phyloP scores from a whole-genome alignment of 1,284 basidiomycete species.

The Rhodotorula glutinis region DNA sequence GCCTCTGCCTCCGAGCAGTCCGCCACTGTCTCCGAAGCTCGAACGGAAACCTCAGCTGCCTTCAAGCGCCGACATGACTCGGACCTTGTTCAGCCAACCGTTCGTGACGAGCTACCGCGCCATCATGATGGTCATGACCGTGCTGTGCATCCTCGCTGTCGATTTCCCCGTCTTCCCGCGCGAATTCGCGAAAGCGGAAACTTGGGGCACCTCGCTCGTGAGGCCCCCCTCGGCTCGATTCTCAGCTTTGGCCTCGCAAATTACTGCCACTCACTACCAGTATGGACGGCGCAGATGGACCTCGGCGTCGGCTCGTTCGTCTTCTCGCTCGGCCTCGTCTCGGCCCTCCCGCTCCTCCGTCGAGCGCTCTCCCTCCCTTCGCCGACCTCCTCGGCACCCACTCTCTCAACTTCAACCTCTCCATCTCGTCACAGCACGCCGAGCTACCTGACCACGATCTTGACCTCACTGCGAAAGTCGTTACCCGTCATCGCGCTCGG shows the following conservation, averaged over 20 bases:
- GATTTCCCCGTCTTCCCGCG: constrained; percentile 93
- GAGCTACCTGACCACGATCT: constrained; percentile 49
- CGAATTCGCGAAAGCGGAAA: constrained; percentile 84
- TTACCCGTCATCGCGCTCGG: constrained; percentile 73
- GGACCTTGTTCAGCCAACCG: constrained; percentile 42
- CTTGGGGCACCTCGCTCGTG: constrained; percentile 86
- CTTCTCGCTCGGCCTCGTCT: constrained; percentile 87
- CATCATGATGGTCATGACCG: constrained; percentile 93
- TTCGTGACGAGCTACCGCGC: constrained; percentile 85
- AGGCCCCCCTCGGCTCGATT: constrained; percentile 43
- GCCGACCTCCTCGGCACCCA: neutral
- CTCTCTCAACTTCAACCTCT: neutral
- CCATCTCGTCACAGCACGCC: neutral
- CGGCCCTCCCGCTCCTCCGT: constrained; percentile 63
- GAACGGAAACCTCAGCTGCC: neutral
- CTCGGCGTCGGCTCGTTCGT: constrained; percentile 94
- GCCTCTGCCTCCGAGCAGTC: constrained; percentile 10
- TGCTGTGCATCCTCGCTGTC: constrained; percentile 88
- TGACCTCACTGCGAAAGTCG: constrained; percentile 44
- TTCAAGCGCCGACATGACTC: neutral
- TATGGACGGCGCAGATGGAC: constrained; percentile 70
- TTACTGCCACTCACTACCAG: neutral
- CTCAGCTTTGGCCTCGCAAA: no score
- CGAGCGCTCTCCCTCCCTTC: constrained; percentile 58
- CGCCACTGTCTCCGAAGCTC: constrained; percentile 22